Conservation (phyloP, 352 stramenopile genomes). For the Thalassiosira pacifica region DNA sequence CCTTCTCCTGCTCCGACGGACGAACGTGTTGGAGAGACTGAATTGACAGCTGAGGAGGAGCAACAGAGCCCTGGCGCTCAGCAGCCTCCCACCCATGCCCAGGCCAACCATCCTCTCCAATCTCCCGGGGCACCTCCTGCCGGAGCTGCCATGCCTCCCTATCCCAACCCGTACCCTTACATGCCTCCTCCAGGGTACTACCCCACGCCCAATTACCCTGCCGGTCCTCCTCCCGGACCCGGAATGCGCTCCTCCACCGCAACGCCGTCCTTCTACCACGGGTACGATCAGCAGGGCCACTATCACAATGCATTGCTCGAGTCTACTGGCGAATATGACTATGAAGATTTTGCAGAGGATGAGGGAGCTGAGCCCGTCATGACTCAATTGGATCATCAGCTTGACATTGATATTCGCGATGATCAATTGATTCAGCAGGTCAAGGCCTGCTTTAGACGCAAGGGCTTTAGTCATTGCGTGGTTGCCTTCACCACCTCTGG, state of each 20-base stretch:
- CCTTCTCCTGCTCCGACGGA: slow-evolving; percentile 46
- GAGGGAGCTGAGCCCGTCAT: slow-evolving; percentile 79
- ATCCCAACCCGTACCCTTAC: slow-evolving; percentile 23
- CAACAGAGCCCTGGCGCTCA: not conserved
- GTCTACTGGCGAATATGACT: slow-evolving; percentile 37
- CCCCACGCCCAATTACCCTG: not conserved
- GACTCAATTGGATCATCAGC: slow-evolving; percentile 76
- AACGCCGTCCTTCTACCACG: slow-evolving; percentile 52
- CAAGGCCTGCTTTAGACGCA: slow-evolving; percentile 77
- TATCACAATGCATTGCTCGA: slow-evolving; percentile 63
- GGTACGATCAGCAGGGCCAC: slow-evolving; percentile 57
- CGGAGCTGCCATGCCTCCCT: not conserved
- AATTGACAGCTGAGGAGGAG: not conserved
- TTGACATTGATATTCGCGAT: slow-evolving; percentile 86
- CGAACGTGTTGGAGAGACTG: slow-evolving; percentile 17
- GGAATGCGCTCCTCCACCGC: slow-evolving; percentile 33
- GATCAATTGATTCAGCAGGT: slow-evolving; percentile 84
- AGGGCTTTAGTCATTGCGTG: slow-evolving; percentile 82
- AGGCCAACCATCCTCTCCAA: slow-evolving; percentile 17
- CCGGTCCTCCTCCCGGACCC: not conserved
- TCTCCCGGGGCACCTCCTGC: not conserved
- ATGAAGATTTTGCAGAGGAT: slow-evolving; percentile 31
- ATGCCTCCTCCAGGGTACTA: slow-evolving; percentile 21
- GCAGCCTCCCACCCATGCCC: not conserved
- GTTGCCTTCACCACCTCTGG: slow-evolving; percentile 82